Conservation (phyloP, 495 filamentous ascomycete genomes). For the Penicillium nucicola region DNA sequence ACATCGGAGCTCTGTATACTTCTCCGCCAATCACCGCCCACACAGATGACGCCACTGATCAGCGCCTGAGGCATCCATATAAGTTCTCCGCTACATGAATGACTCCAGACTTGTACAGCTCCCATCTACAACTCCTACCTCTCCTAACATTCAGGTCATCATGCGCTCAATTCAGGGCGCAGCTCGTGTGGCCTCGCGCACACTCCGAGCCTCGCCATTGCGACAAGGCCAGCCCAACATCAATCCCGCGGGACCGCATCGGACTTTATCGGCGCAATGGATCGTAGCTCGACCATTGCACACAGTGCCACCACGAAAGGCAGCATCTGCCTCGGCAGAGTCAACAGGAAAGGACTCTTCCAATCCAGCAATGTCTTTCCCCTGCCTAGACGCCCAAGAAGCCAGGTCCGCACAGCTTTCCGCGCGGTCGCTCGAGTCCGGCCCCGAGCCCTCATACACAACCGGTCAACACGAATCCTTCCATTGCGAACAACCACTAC, state of each 20-base stretch:
- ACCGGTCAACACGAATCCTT: conserved; percentile 76
- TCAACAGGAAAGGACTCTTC: conserved; percentile 47
- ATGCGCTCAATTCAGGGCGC: conserved; percentile 29
- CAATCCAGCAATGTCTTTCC: conserved; percentile 91
- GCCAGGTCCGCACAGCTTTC: conserved; percentile 75
- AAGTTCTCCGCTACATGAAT: not conserved
- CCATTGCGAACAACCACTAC: conserved; percentile 67
- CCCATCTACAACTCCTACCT: too few species aligned
- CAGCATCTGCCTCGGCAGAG: conserved; percentile 25
- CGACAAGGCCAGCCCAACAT: conserved; percentile 11
- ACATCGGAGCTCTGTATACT: not conserved
- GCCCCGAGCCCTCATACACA: conserved; percentile 93
- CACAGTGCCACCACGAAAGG: conserved; percentile 21
- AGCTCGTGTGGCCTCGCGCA: conserved; percentile 22
- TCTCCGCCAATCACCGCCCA: conserved; percentile 15
- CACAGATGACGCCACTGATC: conserved; percentile 21
- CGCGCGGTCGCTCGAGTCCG: conserved; percentile 65
- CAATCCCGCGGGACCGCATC: conserved; percentile 15
- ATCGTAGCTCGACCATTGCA: conserved; percentile 19
- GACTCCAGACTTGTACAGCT: not conserved
- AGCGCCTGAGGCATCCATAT: conserved; percentile 3
- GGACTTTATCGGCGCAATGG: conserved; percentile 19
- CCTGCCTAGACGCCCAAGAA: conserved; percentile 91
- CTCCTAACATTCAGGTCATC: not conserved
- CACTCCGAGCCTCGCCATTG: conserved; percentile 13